phyloP scores from a whole-genome alignment of 163 green algal genomes.

The Volvox carteri region DNA sequence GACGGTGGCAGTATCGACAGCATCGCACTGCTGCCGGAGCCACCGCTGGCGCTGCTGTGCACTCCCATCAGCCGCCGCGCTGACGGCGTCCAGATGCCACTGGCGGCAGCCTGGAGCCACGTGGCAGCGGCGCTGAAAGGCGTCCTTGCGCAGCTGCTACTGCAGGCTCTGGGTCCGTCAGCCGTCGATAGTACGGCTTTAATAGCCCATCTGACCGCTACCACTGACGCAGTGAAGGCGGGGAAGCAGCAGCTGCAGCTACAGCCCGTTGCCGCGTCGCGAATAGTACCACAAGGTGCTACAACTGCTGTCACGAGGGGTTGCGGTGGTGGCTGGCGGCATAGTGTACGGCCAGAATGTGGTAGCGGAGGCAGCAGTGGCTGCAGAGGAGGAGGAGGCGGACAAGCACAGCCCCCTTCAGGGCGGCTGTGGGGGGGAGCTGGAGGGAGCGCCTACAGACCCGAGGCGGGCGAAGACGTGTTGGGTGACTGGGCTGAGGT shows the following conservation, averaged over 20 bases:
- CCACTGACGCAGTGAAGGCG: background rate
- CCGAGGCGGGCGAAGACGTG: no score
- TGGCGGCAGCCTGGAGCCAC: slow-evolving; percentile 2
- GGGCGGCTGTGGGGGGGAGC: no score
- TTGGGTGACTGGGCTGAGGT: no score
- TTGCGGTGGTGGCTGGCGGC: background rate
- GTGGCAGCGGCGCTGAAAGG: background rate
- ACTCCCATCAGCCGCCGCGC: slow-evolving; percentile 24
- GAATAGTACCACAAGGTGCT: background rate
- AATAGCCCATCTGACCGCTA: background rate
- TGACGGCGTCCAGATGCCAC: slow-evolving; percentile 51
- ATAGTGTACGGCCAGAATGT: no score
- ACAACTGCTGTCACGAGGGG: background rate
- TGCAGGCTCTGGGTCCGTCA: background rate
- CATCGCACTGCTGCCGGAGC: background rate
- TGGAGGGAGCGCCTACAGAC: no score
- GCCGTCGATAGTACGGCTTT: background rate
- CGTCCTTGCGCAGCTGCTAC: slow-evolving; percentile 11
- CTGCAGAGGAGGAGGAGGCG: background rate
- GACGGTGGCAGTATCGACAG: background rate
- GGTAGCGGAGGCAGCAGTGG: background rate
- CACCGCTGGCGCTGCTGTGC: slow-evolving; percentile 46
- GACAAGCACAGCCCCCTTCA: no score
- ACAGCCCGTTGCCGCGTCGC: slow-evolving; percentile 19
- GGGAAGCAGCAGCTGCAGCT: slow-evolving; percentile 39